phyloP scores from a whole-genome alignment of 495 filamentous ascomycete species.

The Aspergillus bertholletiae region DNA sequence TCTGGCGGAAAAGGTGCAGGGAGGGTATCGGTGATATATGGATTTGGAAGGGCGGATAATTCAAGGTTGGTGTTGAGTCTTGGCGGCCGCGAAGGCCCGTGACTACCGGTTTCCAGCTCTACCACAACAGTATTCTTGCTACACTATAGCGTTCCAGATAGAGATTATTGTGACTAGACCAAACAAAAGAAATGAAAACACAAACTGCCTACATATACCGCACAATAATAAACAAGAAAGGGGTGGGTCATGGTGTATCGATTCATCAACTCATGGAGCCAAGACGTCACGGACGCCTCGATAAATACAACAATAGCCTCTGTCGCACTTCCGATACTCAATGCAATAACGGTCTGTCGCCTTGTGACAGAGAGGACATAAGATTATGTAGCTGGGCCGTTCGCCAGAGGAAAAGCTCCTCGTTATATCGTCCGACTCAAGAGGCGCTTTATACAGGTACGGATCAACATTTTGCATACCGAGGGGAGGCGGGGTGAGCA shows the following conservation, averaged over 20 bases:
- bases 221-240: not conserved
- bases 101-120: not conserved
- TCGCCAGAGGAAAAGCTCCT: not conserved
- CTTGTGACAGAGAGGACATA: constrained; percentile 7
- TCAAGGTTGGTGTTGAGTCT: constrained; percentile 15
- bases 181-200: no score
- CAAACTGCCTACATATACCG: not conserved
- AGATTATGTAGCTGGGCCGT: not conserved
- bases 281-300: constrained; percentile 29
- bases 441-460: constrained; percentile 14
- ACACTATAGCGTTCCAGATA: not conserved
- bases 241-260: constrained; percentile 21
- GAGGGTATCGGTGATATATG: not conserved
- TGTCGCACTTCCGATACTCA: constrained; percentile 15
- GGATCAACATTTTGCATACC: constrained; percentile 1
- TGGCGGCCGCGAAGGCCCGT: constrained; percentile 10
- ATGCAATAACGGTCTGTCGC: constrained; percentile 16
- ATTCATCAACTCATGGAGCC: constrained; percentile 30
- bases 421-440: not conserved
- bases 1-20: not conserved
- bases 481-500: not conserved
- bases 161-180: not conserved
- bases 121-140: not conserved
- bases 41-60: constrained; percentile 1
- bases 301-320: constrained; percentile 17